These are phyloP conservation scores for Tephrocybe sp. DNA, from an alignment of 768 basidiomycete genomes.

Conservation along the genomic window DNA sequence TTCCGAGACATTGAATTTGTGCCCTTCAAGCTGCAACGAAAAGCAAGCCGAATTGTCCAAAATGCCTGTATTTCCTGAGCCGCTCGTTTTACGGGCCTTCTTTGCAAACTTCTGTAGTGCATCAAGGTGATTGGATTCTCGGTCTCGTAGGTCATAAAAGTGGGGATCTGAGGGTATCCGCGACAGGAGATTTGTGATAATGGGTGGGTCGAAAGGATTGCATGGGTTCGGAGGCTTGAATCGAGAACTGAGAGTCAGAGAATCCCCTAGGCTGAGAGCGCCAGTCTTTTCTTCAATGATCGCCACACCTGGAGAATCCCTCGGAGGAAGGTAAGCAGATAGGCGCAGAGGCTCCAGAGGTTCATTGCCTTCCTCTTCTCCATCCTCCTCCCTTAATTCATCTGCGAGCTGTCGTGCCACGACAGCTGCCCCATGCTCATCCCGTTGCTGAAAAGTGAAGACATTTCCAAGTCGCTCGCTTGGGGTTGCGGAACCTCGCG, in stretches of 20 bases:
- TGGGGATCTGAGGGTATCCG: slow-evolving; percentile 58
- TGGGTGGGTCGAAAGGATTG: slow-evolving; percentile 74
- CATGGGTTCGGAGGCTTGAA: slow-evolving; percentile 86
- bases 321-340: slow-evolving; percentile 22
- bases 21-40: slow-evolving; percentile 60
- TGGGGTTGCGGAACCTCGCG: slow-evolving; percentile 43
- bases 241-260: slow-evolving; percentile 56
- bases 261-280: slow-evolving; percentile 63
- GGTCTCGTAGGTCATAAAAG: slow-evolving; percentile 57
- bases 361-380: slow-evolving; percentile 30
- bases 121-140: slow-evolving; percentile 60
- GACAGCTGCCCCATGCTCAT: slow-evolving; percentile 48
- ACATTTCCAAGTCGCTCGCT: slow-evolving; percentile 30
- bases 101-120: slow-evolving; percentile 72
- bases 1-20: slow-evolving; percentile 67
- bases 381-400: slow-evolving; percentile 41
- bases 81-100: slow-evolving; percentile 44
- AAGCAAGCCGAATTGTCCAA: slow-evolving; percentile 41
- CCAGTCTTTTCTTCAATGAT: slow-evolving; percentile 62
- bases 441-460: slow-evolving; percentile 31
- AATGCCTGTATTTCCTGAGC: slow-evolving; percentile 30
- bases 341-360: slow-evolving; percentile 30
- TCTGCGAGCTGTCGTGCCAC: slow-evolving; percentile 54
- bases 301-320: slow-evolving; percentile 24
- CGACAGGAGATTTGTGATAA: slow-evolving; percentile 64